These are phyloP conservation scores for Aspergillus affinis DNA, from an alignment of 495 filamentous ascomycete species.

Conservation along the genomic window DNA sequence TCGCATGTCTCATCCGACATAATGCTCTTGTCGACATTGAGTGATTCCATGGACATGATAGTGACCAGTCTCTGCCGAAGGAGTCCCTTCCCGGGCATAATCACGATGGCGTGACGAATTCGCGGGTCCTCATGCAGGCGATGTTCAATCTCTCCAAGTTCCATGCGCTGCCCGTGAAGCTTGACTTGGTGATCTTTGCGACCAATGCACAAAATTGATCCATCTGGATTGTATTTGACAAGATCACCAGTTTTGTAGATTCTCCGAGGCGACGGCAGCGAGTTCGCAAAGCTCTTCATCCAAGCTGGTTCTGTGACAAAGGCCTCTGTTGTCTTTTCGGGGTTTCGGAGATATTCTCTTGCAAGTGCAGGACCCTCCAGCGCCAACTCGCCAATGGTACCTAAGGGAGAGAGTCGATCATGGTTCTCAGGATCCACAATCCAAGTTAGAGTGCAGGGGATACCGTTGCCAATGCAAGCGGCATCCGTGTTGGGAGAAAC, in stretches of 20 bases:
- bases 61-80: slow-evolving; percentile 43
- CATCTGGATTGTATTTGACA: slow-evolving; percentile 53
- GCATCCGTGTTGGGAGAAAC: slow-evolving; percentile 35
- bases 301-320: slow-evolving; percentile 46
- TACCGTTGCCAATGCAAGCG: slow-evolving; percentile 49
- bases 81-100: slow-evolving; percentile 42
- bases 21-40: slow-evolving; percentile 28
- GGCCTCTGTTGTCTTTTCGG: slow-evolving; percentile 47
- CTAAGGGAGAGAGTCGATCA: slow-evolving; percentile 48
- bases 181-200: slow-evolving; percentile 69
- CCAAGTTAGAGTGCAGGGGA: slow-evolving; percentile 50
- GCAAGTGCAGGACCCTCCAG: slow-evolving; percentile 50
- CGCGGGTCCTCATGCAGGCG: slow-evolving; percentile 32
- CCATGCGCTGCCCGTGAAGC: slow-evolving; percentile 66
- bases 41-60: slow-evolving; percentile 39
- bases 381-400: slow-evolving; percentile 54
- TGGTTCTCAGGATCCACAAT: slow-evolving; percentile 53
- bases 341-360: slow-evolving; percentile 54
- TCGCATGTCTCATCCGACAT: slow-evolving; percentile 36
- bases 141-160: slow-evolving; percentile 54
- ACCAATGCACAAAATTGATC: slow-evolving; percentile 53
- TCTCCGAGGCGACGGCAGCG: slow-evolving; percentile 26
- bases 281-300: slow-evolving; percentile 26
- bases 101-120: slow-evolving; percentile 48
- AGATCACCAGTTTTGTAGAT: slow-evolving; percentile 54